Conservation (phyloP, 495 filamentous ascomycete species). For the Neurospora africana region DNA sequence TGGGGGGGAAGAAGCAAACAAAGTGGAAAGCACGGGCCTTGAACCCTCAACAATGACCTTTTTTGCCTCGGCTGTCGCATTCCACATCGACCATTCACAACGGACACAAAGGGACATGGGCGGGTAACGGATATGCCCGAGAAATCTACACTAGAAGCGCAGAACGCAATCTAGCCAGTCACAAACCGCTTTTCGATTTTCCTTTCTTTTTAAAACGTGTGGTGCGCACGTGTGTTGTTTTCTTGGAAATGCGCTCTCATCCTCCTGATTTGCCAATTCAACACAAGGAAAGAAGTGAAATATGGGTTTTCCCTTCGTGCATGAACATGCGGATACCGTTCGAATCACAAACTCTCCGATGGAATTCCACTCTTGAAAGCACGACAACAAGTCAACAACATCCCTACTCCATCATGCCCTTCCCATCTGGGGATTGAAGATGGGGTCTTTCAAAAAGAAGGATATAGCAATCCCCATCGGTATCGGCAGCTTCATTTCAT, state of each 20-base stretch:
- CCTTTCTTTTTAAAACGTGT: neutral
- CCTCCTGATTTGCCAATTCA: neutral
- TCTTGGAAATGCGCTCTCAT: neutral
- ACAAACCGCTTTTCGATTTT: neutral
- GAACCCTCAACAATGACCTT: neutral
- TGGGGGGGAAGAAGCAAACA: neutral
- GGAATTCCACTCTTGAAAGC: neutral
- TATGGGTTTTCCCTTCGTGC: neutral
- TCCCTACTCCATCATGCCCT: neutral
- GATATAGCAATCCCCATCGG: neutral
- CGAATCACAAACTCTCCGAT: neutral
- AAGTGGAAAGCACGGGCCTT: neutral
- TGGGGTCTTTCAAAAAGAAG: neutral
- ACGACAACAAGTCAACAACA: neutral
- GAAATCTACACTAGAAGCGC: neutral
- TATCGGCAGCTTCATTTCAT: neutral
- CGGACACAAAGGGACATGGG: neutral
- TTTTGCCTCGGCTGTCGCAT: neutral
- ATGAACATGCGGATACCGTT: neutral
- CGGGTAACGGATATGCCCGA: neutral
- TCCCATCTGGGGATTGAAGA: neutral
- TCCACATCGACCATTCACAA: neutral
- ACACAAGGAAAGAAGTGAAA: neutral
- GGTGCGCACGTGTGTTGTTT: neutral
- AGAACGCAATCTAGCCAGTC: neutral